phyloP scores from a whole-genome alignment of 177 flowering plant species.

The Tripterygium wilfordii region DNA sequence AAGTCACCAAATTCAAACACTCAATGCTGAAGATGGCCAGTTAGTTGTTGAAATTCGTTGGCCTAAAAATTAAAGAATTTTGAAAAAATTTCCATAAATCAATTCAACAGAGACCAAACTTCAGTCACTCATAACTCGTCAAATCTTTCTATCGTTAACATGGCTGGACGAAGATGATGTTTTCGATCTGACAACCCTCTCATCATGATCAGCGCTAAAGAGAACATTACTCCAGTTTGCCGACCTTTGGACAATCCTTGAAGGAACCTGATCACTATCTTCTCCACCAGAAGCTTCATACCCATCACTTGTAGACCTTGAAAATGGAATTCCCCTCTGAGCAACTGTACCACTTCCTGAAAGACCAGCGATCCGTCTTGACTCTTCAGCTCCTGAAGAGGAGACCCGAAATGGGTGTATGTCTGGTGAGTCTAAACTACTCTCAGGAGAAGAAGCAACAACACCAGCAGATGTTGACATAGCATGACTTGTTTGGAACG shows the following conservation, averaged over 20 bases:
- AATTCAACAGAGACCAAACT: conserved; percentile 3
- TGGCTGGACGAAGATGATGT: conserved; percentile 46
- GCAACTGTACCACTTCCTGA: conserved; percentile 22
- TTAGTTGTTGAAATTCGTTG: conserved; percentile 4
- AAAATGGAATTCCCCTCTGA: conserved; percentile 49
- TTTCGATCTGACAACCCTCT: conserved; percentile 27
- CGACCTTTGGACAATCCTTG: conserved; percentile 52
- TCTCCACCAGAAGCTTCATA: conserved; percentile 99
- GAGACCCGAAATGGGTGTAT: conserved; percentile 76
- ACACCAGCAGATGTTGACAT: conserved; percentile 48
- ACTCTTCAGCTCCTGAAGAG: conserved; percentile 74
- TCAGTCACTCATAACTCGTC: conserved; percentile 6
- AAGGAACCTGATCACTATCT: conserved; percentile 85
- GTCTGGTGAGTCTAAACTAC: conserved; percentile 90
- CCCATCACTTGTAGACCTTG: conserved; percentile 94
- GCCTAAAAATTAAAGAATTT: conserved; percentile 34
- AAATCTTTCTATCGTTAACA: conserved; percentile 29
- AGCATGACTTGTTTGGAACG: conserved; percentile 66
- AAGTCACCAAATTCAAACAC: conserved; percentile 87
- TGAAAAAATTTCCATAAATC: background rate
- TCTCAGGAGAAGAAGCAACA: conserved; percentile 86
- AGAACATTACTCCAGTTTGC: conserved; percentile 64
- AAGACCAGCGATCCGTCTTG: conserved; percentile 39
- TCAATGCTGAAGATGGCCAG: conserved; percentile 41
- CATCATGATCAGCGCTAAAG: conserved; percentile 41